These are phyloP conservation scores for Trametes sanguinea DNA, from an alignment of 768 basidiomycete genomes.

Conservation along the genomic window DNA sequence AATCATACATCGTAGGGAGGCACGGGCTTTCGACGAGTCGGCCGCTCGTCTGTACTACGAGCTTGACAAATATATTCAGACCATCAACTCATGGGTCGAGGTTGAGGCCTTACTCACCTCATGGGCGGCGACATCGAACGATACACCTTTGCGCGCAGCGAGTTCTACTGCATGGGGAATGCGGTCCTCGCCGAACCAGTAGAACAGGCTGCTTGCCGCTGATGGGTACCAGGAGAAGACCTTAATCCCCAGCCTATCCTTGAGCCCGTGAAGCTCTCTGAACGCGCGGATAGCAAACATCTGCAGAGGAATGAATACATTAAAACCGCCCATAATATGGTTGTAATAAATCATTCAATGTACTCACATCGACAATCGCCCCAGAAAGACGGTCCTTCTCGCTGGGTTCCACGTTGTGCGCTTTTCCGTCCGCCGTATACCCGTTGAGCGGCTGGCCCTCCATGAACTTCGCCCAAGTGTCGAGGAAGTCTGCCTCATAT, in stretches of 20 bases:
- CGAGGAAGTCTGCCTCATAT: not conserved
- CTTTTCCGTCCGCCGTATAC: not conserved
- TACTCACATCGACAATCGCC: not conserved
- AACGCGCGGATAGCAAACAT: constrained; percentile 1
- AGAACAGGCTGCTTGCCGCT: not conserved
- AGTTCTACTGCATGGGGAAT: not conserved
- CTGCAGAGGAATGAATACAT: not conserved
- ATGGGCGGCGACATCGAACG: not conserved
- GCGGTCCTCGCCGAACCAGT: not conserved
- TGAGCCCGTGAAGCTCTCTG: not conserved
- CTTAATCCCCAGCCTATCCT: not conserved
- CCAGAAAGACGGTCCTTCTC: not conserved
- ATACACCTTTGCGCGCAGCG: not conserved
- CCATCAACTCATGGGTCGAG: too few relatives aligned
- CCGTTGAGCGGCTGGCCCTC: not conserved
- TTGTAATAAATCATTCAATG: too few relatives aligned
- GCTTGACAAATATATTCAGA: not conserved
- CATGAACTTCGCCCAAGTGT: not conserved
- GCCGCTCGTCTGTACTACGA: not conserved
- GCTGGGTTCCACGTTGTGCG: not conserved
- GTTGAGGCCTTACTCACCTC: not conserved
- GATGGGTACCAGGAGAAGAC: constrained; percentile 1
- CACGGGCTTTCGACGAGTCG: not conserved
- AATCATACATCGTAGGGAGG: not conserved
- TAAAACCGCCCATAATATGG: too few relatives aligned